Base-by-base conservation (phyloP, 805 yeast species). In the Debaryomyces maramus region DNA sequence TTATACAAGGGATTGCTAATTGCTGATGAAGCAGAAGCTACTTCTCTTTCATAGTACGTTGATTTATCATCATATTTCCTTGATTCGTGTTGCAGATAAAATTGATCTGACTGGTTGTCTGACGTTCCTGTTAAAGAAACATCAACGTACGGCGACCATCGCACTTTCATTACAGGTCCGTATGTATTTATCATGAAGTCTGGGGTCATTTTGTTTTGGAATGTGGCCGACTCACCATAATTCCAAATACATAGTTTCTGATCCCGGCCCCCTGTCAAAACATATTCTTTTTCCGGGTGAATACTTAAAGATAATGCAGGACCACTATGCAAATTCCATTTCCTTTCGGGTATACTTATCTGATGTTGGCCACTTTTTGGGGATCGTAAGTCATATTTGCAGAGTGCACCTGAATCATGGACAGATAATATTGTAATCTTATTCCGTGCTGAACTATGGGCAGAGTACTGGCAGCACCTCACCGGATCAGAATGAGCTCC, bases 221-320 rank as follows among this genome's bases (percentile, higher is more conserved):
- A 39, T 14, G 32, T 26, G 3, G 51, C 26, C 5, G 48, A 28
- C 11, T 66, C 72, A 2, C 65, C 58, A 45, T 64, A 70, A 40
- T 67, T 83, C 91, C 95, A 88, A 3, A 85, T 80, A 45, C 85
- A 88, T 24, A 85, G 70, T 49, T 81, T 83, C 38, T 85, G 83
- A 61, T 93, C 99, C 52, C 97, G 73, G 6, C 99, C 99, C 11
- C 97, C 97, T 15, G 96, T 87, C 4, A 83, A 82, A 15, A 93
- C 76, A 52, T 83, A 86, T 46, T 90, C 96, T 26, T 73, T 58
- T 27, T 80, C 82, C 0, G 95, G 95, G 55, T 90, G 96, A 82
- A 96, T 89, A 52, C 88, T 89, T 4, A 93, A 61, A 4, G 95
- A 79, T 13, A 90, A 67, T 0, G 96, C 98, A 2, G 96, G 95